Evolutionary conservation across 2,329 filamentous ascomycete species (phyloP), one percentile per base, ranked within the genome.

Genomic region (Xylaria sp.): DNA sequence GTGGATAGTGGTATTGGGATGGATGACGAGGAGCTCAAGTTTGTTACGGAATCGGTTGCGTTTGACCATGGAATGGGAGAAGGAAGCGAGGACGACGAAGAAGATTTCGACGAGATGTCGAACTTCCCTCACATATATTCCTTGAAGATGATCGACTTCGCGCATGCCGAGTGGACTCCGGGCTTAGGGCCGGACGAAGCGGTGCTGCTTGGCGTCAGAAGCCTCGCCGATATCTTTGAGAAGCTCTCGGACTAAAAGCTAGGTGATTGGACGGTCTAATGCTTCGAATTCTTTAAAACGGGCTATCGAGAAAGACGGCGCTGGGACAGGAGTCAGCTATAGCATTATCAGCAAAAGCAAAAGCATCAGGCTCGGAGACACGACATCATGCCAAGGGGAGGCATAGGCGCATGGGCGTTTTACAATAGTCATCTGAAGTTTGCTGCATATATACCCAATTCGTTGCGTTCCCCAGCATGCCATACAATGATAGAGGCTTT

Each of bases 101-200:
- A 84, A 0, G 83, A 84, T 0, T 84, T 83, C 1, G 86, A 88
- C 0, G 86, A 90, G 1, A 86, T 89, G 84, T 87, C 60, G 77
- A 82, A 69, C 77, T 79, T 72, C 32, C 78, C 68, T 69, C 73
- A 90, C 74, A 88, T 97, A 51, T 93, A 91, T 75, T 87, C 89
- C 13, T 85, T 98, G 59, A 96, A 95, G 78, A 85, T 99, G 71
- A 99, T 99, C 74, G 96, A 99, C 79, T 99, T 99, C 85, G 96
- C 96, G 1, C 96, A 99, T 80, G 96, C 96, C 12, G 82, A 85
- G 59, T 98, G 92, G 90, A 91, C 89, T 1, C 92, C 93, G 0
- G 93, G 93, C 0, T 82, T 91, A 75, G 95, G 95, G 0, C 91
- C 92, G 0, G 96, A 99, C 78, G 91, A 97, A 81, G 98, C 98